Percentiles rank a stretch among this genome's conserved stretches.
Evolutionary conservation across 768 basidiomycete species (phyloP).

Genomic region (Podaxis sp.): DNA sequence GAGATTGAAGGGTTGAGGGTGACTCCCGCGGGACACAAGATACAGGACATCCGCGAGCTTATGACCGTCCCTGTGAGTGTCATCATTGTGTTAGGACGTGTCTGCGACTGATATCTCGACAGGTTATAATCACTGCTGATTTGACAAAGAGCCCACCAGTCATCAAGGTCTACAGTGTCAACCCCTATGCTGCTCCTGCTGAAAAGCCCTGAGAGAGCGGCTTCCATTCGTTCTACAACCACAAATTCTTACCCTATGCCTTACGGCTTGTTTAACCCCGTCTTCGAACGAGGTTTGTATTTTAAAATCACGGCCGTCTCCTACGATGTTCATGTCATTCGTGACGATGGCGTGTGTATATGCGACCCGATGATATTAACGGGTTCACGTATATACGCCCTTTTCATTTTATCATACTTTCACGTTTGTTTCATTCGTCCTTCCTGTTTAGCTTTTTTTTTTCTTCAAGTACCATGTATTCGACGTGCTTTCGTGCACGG

Average conservation of each 20-base stretch:
- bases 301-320: not conserved
- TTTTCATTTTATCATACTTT: not conserved
- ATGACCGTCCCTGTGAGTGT: slow-evolving; percentile 86
- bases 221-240: not conserved
- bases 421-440: not conserved
- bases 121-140: slow-evolving; percentile 95
- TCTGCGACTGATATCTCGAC: slow-evolving; percentile 13
- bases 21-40: slow-evolving; percentile 78
- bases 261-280: not conserved
- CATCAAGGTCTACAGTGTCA: slow-evolving; percentile 95
- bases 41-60: slow-evolving; percentile 91
- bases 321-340: not conserved
- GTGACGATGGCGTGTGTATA: not conserved
- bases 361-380: not conserved
- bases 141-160: slow-evolving; percentile 94
- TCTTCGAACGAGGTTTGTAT: slow-evolving; percentile 7
- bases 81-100: not conserved
- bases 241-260: not conserved
- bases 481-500: not conserved
- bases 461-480: not conserved
- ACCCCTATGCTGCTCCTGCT: slow-evolving; percentile 67
- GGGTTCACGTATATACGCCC: not conserved
- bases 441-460: not conserved
- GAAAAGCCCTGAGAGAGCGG: slow-evolving; percentile 1
- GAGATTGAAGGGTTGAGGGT: slow-evolving; percentile 80